These are phyloP conservation scores for Barnettozyma sucrosica DNA, from an alignment of 805 yeast genomes.

Conservation along the genomic window DNA sequence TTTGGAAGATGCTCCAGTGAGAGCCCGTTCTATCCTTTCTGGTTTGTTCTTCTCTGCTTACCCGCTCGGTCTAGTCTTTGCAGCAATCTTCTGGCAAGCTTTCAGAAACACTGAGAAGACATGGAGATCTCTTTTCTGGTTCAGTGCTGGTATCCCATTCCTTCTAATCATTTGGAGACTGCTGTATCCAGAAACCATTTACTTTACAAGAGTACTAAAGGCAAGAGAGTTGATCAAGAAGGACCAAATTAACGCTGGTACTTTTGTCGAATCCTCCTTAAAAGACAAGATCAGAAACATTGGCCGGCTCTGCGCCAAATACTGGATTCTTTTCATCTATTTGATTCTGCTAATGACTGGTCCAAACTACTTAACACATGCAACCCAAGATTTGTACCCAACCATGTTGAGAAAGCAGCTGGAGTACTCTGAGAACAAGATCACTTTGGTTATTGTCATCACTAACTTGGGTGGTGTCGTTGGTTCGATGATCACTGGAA, in stretches of 20 bases:
- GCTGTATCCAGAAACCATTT: conserved; percentile 53
- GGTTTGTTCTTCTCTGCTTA: conserved; percentile 56
- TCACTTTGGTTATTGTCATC: conserved; percentile 56
- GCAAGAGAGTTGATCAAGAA: conserved; percentile 23
- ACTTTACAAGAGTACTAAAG: conserved; percentile 33
- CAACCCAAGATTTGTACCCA: conserved; percentile 70
- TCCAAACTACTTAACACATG: conserved; percentile 66
- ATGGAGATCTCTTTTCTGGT: conserved; percentile 74
- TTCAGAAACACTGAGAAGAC: conserved; percentile 42
- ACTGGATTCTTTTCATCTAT: conserved; percentile 60
- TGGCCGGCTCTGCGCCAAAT: conserved; percentile 34
- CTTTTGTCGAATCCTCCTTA: conserved; percentile 24
- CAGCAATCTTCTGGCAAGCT: conserved; percentile 60
- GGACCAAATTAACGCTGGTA: conserved; percentile 26
- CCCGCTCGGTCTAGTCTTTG: conserved; percentile 61
- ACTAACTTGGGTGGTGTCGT: conserved; percentile 61
- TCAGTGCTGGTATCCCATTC: conserved; percentile 59
- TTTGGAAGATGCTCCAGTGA: conserved; percentile 57
- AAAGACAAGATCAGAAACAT: conserved; percentile 23
- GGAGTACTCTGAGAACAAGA: conserved; percentile 37
- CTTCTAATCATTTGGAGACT: conserved; percentile 53
- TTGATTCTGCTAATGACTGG: conserved; percentile 60
- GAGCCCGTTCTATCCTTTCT: conserved; percentile 56
- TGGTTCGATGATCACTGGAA: conserved; percentile 59
- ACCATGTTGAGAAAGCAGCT: conserved; percentile 54